Percentiles rank a stretch among this genome's conserved stretches.
Evolutionary conservation across 257 asterid species (phyloP).

Genomic region (Solanum bulbocastanum): DNA sequence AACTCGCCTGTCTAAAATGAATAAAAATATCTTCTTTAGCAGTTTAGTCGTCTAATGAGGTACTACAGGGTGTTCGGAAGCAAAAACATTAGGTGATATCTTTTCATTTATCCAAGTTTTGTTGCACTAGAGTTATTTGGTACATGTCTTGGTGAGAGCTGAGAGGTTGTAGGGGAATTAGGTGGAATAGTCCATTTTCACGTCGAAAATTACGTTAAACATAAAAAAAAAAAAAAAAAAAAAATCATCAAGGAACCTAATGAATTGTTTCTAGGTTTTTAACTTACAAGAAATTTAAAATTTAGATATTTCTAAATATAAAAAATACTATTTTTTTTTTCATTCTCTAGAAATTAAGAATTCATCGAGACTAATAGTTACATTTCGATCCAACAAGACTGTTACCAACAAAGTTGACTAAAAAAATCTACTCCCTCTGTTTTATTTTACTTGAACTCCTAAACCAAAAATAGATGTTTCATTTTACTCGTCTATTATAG

Average conservation of each 20-base stretch:
- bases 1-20: background rate
- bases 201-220: background rate
- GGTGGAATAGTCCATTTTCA: background rate
- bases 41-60: background rate
- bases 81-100: background rate
- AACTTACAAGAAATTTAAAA: no score
- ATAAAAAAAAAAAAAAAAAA: no score
- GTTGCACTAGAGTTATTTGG: fast-evolving
- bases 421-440: no score
- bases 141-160: fast-evolving
- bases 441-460: no score
- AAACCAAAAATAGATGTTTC: no score
- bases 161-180: background rate
- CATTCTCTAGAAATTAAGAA: no score
- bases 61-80: background rate
- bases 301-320: no score
- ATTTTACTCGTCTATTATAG: no score
- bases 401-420: background rate
- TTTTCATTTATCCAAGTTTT: background rate
- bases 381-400: background rate
- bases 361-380: no score
- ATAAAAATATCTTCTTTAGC: background rate
- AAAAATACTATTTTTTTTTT: no score
- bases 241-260: background rate
- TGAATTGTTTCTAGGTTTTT: background rate